Base-by-base conservation (phyloP, 306 rosid species). In the Rubus parviflorus region DNA sequence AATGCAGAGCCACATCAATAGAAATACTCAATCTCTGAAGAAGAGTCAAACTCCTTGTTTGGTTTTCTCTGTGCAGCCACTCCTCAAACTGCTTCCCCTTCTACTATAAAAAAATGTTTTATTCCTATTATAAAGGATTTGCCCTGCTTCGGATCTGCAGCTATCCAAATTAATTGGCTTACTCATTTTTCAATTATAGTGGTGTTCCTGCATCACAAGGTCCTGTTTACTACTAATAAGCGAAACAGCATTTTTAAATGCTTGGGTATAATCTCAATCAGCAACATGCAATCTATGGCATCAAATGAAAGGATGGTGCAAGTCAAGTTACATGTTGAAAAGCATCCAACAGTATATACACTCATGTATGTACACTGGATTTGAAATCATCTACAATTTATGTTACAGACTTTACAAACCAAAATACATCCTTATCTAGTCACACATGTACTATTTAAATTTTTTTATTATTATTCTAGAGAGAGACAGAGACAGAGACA, bases 1-100 rank as follows among this genome's bases (percentile, higher is more conserved):
- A n/a, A n/a, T n/a, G n/a, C n/a, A n/a, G n/a, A n/a, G n/a, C n/a
- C n/a, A n/a, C n/a, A n/a, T n/a, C n/a, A n/a, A n/a, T n/a, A n/a
- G n/a, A n/a, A n/a, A n/a, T n/a, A n/a, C n/a, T n/a, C n/a, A n/a
- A n/a, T n/a, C n/a, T n/a, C n/a, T n/a, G n/a, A n/a, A n/a, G n/a
- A n/a, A n/a, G n/a, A n/a, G n/a, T n/a, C n/a, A n/a, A n/a, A n/a
- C n/a, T n/a, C n/a, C 17, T 45, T 16, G 63, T 75, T 25, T 58
- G 58, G 22, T 78, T 48, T 8, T 43, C 70, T 23, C 51, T 11
- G 13, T 70, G 79, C 9, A 87, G 35, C 90, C 86, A 84, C 25
- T 73, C 12, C 0, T 81, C 86, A 87, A 56, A 40, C 70, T 84
- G 35, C 2, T 30, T 30, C 35, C 35, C 35, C 35, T 30, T 30